phyloP scores from a whole-genome alignment of 805 yeast species.

The Millerozyma miso region DNA sequence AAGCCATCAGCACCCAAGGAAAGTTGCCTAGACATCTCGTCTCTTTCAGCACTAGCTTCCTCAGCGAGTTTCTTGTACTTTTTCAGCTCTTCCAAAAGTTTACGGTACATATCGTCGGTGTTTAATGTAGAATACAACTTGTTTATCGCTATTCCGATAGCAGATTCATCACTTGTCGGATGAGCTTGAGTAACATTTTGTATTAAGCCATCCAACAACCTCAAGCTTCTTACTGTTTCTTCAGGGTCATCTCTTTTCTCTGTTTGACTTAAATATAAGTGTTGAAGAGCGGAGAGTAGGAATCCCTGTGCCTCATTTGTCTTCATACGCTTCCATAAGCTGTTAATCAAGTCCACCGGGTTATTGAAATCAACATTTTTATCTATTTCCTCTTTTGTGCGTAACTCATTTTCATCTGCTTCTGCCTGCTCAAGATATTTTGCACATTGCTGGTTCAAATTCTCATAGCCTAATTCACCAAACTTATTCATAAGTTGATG shows the following conservation, averaged over 20 bases:
- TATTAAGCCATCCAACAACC: constrained; percentile 61
- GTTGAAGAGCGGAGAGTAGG: constrained; percentile 62
- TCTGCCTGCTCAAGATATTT: constrained; percentile 55
- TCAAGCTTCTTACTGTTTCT: constrained; percentile 47
- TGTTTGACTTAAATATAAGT: constrained; percentile 52
- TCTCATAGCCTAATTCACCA: constrained; percentile 51
- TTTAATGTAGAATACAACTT: constrained; percentile 64
- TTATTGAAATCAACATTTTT: constrained; percentile 57
- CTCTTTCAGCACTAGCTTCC: constrained; percentile 54
- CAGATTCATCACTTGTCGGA: constrained; percentile 41
- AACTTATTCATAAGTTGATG: constrained; percentile 48
- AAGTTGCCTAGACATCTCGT: constrained; percentile 60
- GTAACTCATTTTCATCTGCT: constrained; percentile 48
- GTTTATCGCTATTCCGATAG: constrained; percentile 74
- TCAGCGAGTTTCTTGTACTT: constrained; percentile 50
- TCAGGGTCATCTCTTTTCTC: constrained; percentile 46
- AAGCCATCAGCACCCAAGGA: constrained; percentile 75
- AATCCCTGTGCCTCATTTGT: constrained; percentile 58
- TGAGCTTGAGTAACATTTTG: constrained; percentile 56
- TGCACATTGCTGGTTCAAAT: constrained; percentile 61
- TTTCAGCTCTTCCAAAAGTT: constrained; percentile 57
- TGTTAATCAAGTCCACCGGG: constrained; percentile 64
- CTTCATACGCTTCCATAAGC: constrained; percentile 53
- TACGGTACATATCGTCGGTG: constrained; percentile 81
- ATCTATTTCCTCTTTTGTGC: constrained; percentile 26